Evolutionary conservation across 2,329 filamentous ascomycete species (phyloP), one percentile per base, ranked within the genome.

Genomic region (Talaromyces marneffei): DNA sequence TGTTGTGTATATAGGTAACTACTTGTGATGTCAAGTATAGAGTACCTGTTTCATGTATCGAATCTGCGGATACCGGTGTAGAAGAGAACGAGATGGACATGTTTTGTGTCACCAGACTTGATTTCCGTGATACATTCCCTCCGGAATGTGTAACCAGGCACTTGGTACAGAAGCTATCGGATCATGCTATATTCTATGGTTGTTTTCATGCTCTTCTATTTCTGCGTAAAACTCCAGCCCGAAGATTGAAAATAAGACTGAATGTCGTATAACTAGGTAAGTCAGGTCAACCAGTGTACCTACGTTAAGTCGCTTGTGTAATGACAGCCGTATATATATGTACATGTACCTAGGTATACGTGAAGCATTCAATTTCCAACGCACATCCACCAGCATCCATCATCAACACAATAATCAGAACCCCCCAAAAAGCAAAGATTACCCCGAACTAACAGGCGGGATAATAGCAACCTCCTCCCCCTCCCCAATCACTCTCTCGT

Each of bases 361-460:
- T n/a, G n/a, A n/a, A n/a, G n/a, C n/a, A n/a, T n/a, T n/a, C n/a
- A n/a, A n/a, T n/a, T n/a, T n/a, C n/a, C n/a, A n/a, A n/a, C n/a
- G n/a, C n/a, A n/a, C n/a, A 46, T 25, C 23, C 12, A 29, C 8
- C 20, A 44, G 44, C 25, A 10, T 25, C 14, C 25, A 20, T 31
- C 27, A 57, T n/a, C n/a, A 31, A n/a, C 14, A 7, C n/a, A 20
- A 20, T 5, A 35, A 35, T 10, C 39, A 20, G 4, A 40, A 29
- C n/a, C 20, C 20, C 0, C 4, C 20, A 8, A 16, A 54, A 33
- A 33, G 29, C 29, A 35, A 10, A 20, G 16, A 60, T 68, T 63
- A 80, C 25, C 78, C 78, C 59, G 77, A 79, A 67, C 78, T 80
- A 60, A 80, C 78, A 57, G 78, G 78, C 54, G 78, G 78, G 64